phyloP scores from a whole-genome alignment of 2,329 filamentous ascomycete species.

The Fusarium chuoi region DNA sequence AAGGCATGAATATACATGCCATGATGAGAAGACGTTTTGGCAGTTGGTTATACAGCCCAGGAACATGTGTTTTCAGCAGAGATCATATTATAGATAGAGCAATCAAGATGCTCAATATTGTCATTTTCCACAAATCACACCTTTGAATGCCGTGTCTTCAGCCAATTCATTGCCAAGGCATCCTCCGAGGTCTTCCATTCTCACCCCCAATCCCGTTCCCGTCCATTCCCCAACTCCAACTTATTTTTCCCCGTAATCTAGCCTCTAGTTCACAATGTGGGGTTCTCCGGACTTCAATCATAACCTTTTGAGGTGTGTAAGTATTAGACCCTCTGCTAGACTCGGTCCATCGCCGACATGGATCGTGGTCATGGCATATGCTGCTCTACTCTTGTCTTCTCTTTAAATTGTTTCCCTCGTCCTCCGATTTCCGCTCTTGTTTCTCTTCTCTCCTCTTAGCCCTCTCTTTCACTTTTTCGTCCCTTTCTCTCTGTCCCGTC shows the following conservation, averaged over 20 bases:
- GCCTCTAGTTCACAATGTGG: constrained; percentile 21
- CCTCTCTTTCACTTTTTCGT: neutral
- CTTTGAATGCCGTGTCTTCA: neutral
- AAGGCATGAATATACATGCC: neutral
- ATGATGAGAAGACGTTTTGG: neutral
- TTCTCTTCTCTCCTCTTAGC: constrained; percentile 8
- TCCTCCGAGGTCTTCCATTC: constrained; percentile 29
- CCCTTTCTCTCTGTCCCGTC: neutral
- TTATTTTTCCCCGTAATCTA: constrained; percentile 22
- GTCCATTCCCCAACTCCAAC: constrained; percentile 18
- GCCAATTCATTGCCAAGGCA: neutral
- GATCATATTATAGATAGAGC: too few relatives aligned
- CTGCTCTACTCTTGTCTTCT: neutral
- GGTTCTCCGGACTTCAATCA: constrained; percentile 31
- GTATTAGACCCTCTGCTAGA: constrained; percentile 8
- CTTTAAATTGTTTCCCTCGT: constrained; percentile 26
- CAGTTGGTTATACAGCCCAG: neutral
- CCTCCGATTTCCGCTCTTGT: constrained; percentile 11
- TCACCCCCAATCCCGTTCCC: constrained; percentile 18
- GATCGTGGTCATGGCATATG: constrained; percentile 20
- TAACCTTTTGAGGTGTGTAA: constrained; percentile 26
- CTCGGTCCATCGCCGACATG: constrained; percentile 28
- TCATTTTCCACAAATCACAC: neutral
- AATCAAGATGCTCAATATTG: neutral
- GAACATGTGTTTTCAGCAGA: neutral